A percentile compares a stretch with the other conserved stretches of the same genome.
These are phyloP conservation scores for Exutisphaerella laricina DNA, from an alignment of 2,329 filamentous ascomycete species.

Conservation along the genomic window DNA sequence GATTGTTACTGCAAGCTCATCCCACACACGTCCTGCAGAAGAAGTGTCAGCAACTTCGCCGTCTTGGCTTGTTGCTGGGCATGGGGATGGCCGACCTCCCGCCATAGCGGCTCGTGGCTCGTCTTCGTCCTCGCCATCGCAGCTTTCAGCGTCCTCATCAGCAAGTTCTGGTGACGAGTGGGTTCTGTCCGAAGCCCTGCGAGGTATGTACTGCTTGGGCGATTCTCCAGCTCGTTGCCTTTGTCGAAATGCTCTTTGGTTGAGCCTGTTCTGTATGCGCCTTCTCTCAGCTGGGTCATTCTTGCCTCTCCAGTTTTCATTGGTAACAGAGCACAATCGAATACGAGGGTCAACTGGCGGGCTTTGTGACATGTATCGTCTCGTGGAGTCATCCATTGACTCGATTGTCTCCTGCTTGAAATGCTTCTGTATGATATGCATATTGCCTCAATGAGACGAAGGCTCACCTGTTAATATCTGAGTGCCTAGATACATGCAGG, in stretches of 20 bases:
- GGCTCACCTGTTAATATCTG: constrained; percentile 6
- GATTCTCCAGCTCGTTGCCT: constrained; percentile 27
- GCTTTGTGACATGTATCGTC: constrained; percentile 7
- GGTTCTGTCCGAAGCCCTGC: constrained; percentile 12
- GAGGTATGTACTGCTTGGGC: constrained; percentile 21
- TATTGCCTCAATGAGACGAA: constrained; percentile 9
- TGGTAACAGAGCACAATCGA: constrained; percentile 14
- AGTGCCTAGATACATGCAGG: neutral
- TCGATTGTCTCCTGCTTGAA: constrained; percentile 3
- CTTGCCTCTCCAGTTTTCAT: constrained; percentile 31
- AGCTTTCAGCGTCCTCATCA: neutral
- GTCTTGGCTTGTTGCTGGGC: neutral
- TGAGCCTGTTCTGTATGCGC: constrained; percentile 31
- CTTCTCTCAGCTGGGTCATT: constrained; percentile 29
- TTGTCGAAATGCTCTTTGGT: constrained; percentile 31
- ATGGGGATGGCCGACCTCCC: constrained; percentile 1
- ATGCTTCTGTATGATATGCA: constrained; percentile 6
- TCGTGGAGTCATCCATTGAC: neutral
- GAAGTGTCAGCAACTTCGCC: constrained; percentile 10
- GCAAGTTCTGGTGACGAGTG: constrained; percentile 7
- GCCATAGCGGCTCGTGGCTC: neutral
- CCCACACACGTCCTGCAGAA: constrained; percentile 16
- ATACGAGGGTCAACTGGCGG: constrained; percentile 7
- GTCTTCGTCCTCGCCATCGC: neutral
- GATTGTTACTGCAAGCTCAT: constrained; percentile 30